phyloP scores from a whole-genome alignment of 2,329 filamentous ascomycete species.

The Nemania sp. region DNA sequence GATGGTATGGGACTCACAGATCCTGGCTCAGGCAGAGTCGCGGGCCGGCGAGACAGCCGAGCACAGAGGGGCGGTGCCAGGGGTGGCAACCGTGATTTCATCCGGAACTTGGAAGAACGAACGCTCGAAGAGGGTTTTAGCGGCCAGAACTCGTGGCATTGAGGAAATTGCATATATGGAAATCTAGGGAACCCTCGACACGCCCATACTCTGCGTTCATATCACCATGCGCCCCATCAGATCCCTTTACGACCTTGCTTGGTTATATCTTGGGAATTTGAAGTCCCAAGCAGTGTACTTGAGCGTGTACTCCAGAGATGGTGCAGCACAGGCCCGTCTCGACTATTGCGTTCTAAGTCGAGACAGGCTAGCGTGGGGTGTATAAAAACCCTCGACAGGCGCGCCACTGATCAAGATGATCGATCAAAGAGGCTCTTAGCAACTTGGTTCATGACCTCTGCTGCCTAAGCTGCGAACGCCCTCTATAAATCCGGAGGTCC shows the following conservation, averaged over 20 bases:
- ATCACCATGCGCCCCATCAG: constrained; percentile 12
- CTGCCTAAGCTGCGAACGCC: neutral
- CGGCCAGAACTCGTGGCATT: constrained; percentile 70
- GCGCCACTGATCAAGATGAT: constrained; percentile 12
- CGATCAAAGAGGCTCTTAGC: neutral
- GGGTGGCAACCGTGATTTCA: constrained; percentile 81
- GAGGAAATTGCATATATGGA: constrained; percentile 42
- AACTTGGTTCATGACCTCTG: neutral
- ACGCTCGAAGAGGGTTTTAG: constrained; percentile 87
- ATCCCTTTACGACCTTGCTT: constrained; percentile 19
- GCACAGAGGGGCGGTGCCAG: constrained; percentile 60
- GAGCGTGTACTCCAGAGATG: neutral
- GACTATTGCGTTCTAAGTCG: neutral
- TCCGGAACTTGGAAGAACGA: constrained; percentile 90
- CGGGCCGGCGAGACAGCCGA: constrained; percentile 77
- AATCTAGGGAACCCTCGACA: constrained; percentile 15
- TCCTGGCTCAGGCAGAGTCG: constrained; percentile 56
- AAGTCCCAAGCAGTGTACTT: neutral
- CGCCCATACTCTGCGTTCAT: constrained; percentile 8
- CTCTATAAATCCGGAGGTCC: constrained; percentile 1
- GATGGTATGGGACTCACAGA: constrained; percentile 75
- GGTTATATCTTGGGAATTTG: constrained; percentile 11
- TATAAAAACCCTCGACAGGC: constrained; percentile 16
- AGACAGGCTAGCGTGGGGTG: constrained; percentile 4
- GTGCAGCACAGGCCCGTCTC: neutral